Conservation (phyloP, 1,139 yeast species). For the Yamadazyma taylorii region DNA sequence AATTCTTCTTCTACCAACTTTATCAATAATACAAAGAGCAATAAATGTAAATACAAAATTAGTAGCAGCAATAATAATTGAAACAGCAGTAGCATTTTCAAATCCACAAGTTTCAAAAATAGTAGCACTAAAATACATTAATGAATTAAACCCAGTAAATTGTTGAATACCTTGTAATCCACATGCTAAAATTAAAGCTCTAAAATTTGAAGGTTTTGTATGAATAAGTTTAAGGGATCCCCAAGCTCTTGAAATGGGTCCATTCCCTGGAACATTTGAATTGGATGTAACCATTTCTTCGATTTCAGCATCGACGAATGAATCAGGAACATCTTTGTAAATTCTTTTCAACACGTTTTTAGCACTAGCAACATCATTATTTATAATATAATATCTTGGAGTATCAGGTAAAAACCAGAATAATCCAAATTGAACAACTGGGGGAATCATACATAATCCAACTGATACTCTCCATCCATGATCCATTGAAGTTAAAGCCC, state of each 20-base stretch:
- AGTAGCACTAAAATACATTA: conserved; percentile 91
- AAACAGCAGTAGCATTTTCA: conserved; percentile 84
- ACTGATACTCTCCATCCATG: conserved; percentile 95
- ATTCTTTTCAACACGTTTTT: conserved; percentile 59
- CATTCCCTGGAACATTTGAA: conserved; percentile 63
- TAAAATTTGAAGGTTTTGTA: conserved; percentile 72
- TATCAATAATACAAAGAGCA: conserved; percentile 82
- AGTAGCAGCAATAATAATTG: conserved; percentile 88
- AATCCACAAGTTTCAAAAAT: conserved; percentile 89
- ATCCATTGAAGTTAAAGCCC: conserved; percentile 70
- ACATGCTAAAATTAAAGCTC: conserved; percentile 87
- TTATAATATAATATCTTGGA: conserved; percentile 82
- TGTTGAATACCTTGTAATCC: conserved; percentile 95
- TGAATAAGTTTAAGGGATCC: conserved; percentile 71
- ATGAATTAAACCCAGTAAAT: conserved; percentile 91
- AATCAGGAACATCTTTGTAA: conserved; percentile 57
- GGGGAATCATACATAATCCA: conserved; percentile 87
- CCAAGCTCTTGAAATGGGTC: conserved; percentile 53
- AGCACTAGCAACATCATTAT: conserved; percentile 65
- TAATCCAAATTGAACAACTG: conserved; percentile 70
- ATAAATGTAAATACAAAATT: conserved; percentile 81
- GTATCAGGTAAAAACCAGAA: conserved; percentile 93
- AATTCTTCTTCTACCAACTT: conserved; percentile 81
- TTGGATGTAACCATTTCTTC: conserved; percentile 57
- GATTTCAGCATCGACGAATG: conserved; percentile 56